Percentiles rank a stretch among this genome's conserved stretches.
Evolutionary conservation across 1,284 basidiomycete genomes (phyloP).

Genomic region (Gastroboletus turbinatus): DNA sequence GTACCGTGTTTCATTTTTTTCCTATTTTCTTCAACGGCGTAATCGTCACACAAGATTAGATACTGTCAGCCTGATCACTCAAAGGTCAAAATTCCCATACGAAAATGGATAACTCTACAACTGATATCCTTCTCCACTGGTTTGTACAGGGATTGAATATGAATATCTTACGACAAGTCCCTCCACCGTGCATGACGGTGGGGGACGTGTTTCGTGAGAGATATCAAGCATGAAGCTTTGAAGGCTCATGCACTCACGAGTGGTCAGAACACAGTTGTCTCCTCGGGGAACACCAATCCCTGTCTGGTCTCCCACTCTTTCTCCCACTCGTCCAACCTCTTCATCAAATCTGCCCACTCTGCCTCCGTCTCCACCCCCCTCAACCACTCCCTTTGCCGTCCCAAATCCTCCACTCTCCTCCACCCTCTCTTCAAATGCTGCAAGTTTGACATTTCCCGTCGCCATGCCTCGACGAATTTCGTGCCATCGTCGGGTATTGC

Average conservation of each 20-base stretch:
- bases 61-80: no score
- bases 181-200: no score
- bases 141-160: background rate
- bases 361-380: slow-evolving; percentile 39
- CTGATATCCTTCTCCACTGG: no score
- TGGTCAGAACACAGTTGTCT: slow-evolving; percentile 8
- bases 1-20: no score
- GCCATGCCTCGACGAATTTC: slow-evolving; percentile 51
- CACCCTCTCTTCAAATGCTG: slow-evolving; percentile 44
- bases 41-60: no score
- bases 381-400: slow-evolving; percentile 38
- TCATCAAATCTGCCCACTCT: slow-evolving; percentile 52
- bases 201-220: no score
- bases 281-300: slow-evolving; percentile 17
- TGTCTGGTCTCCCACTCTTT: slow-evolving; percentile 39
- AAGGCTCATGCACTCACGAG: background rate
- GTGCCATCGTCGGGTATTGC: slow-evolving; percentile 42
- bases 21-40: no score
- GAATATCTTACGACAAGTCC: background rate
- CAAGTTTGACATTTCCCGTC: slow-evolving; percentile 38
- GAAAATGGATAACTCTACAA: no score
- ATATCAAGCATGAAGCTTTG: background rate
- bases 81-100: no score
- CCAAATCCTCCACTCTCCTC: slow-evolving; percentile 43
- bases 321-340: slow-evolving; percentile 47